Evolutionary conservation across 441 rosid genomes (phyloP).

Genomic region (Adansonia madagascariensis): DNA sequence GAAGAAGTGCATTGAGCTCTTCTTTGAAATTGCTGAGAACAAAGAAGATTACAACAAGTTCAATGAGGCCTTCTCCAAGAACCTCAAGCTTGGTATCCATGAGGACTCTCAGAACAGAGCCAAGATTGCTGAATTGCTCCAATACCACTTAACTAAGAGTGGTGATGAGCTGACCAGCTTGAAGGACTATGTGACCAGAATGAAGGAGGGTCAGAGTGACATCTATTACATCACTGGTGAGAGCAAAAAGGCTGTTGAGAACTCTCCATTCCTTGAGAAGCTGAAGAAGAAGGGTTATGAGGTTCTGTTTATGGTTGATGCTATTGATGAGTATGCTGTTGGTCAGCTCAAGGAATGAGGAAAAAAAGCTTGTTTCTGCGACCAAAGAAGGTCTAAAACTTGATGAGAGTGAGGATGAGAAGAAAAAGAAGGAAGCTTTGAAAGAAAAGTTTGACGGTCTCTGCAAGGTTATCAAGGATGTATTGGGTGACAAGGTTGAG

Average conservation of each 20-base stretch:
- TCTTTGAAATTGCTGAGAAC: conserved; percentile 77
- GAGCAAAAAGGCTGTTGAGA: conserved; percentile 76
- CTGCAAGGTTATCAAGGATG: conserved; percentile 76
- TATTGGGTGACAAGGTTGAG: conserved; percentile 66
- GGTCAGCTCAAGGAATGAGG: conserved; percentile 75
- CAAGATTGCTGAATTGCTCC: conserved; percentile 65
- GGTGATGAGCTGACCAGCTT: conserved; percentile 71
- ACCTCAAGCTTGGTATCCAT: conserved; percentile 66
- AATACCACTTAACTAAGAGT: conserved; percentile 76
- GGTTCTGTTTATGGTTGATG: conserved; percentile 70
- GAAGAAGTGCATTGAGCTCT: conserved; percentile 70
- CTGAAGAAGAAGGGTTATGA: conserved; percentile 69
- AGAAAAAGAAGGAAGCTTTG: conserved; percentile 52
- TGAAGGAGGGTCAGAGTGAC: conserved; percentile 73
- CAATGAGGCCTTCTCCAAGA: conserved; percentile 73
- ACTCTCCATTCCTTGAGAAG: conserved; percentile 76
- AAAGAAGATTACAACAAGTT: conserved; percentile 77
- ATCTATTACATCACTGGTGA: conserved; percentile 75
- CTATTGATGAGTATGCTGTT: conserved; percentile 66
- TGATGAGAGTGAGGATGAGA: conserved; percentile 66
- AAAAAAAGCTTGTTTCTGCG: conserved; percentile 68
- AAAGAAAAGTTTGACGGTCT: conserved; percentile 70
- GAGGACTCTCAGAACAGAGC: conserved; percentile 68
- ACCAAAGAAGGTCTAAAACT: conserved; percentile 70
- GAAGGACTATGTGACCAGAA: conserved; percentile 73